A percentile compares a stretch with the other conserved stretches of the same genome.
Evolutionary conservation across 441 rosid species (phyloP).

Genomic region (Hura crepitans): DNA sequence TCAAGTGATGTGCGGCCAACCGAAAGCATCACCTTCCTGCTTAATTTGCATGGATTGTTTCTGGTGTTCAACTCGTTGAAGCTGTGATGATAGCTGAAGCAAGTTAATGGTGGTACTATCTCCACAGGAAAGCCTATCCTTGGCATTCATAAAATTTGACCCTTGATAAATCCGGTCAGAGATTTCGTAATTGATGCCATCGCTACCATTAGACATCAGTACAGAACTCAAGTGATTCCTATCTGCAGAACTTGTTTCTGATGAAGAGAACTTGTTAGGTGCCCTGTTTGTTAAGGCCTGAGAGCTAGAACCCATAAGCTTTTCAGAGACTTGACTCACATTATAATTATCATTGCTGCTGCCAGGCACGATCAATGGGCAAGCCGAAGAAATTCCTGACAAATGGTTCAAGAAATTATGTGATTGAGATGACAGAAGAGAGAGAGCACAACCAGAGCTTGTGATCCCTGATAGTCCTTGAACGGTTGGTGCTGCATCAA

Average conservation of each 20-base stretch:
- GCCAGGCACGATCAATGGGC: constrained; percentile 23
- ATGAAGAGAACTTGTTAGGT: constrained; percentile 32
- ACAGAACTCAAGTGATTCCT: constrained; percentile 29
- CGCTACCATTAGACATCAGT: constrained; percentile 28
- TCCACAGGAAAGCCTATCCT: constrained; percentile 24
- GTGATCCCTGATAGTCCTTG: constrained; percentile 42
- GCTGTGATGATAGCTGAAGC: constrained; percentile 56
- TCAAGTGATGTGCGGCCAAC: constrained; percentile 34
- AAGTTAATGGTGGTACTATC: constrained; percentile 46
- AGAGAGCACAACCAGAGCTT: constrained; percentile 54
- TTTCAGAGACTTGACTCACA: constrained; percentile 31
- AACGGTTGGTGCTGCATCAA: constrained; percentile 36
- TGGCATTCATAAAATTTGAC: constrained; percentile 26
- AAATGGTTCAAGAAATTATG: constrained; percentile 34
- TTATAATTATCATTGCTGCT: constrained; percentile 18
- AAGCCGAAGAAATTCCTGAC: constrained; percentile 37
- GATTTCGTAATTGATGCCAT: constrained; percentile 29
- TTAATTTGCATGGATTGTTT: constrained; percentile 41
- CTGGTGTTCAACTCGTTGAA: constrained; percentile 48
- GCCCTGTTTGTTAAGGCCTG: constrained; percentile 25
- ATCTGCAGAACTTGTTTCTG: constrained; percentile 33
- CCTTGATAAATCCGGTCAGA: constrained; percentile 30
- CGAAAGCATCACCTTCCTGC: constrained; percentile 39
- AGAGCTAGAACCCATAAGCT: constrained; percentile 28
- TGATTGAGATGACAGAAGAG: constrained; percentile 74